Evolutionary conservation across 306 rosid species (phyloP).

Genomic region (Pyrus pyrifolia): DNA sequence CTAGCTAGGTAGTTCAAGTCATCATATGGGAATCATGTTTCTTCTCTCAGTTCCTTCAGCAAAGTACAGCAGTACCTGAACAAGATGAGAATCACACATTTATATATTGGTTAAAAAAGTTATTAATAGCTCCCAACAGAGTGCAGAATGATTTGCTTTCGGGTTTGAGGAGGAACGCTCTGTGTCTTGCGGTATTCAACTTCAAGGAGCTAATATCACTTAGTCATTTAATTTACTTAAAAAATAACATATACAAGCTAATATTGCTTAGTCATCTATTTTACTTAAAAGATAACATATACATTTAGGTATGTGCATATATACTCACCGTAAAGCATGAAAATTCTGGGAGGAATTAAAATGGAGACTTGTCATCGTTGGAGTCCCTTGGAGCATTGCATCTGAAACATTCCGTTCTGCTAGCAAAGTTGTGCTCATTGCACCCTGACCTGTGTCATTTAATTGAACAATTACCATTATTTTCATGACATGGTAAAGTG

Average conservation of each 20-base stretch:
- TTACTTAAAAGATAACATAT: neutral
- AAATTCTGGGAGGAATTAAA: constrained; percentile 36
- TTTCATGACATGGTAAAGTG: neutral
- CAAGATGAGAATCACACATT: constrained; percentile 13
- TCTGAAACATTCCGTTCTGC: constrained; percentile 72
- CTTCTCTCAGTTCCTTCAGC: neutral
- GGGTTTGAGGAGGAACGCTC: neutral
- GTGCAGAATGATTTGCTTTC: too few species aligned
- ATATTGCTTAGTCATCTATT: neutral
- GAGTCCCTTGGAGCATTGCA: constrained; percentile 85
- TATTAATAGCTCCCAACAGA: neutral
- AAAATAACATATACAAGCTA: neutral
- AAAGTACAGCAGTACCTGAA: neutral
- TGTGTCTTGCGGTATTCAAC: neutral
- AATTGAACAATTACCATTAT: neutral
- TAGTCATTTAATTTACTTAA: neutral
- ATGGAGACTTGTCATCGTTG: constrained; percentile 43
- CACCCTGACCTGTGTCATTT: constrained; percentile 56
- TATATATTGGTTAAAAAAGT: neutral
- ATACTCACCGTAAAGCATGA: constrained; percentile 4
- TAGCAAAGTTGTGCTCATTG: constrained; percentile 87
- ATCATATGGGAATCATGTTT: neutral
- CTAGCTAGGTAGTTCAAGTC: neutral
- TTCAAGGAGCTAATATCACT: neutral
- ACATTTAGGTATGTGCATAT: neutral